Conservation (phyloP, 345 rosid genomes). For the Atalantia buxifolia region DNA sequence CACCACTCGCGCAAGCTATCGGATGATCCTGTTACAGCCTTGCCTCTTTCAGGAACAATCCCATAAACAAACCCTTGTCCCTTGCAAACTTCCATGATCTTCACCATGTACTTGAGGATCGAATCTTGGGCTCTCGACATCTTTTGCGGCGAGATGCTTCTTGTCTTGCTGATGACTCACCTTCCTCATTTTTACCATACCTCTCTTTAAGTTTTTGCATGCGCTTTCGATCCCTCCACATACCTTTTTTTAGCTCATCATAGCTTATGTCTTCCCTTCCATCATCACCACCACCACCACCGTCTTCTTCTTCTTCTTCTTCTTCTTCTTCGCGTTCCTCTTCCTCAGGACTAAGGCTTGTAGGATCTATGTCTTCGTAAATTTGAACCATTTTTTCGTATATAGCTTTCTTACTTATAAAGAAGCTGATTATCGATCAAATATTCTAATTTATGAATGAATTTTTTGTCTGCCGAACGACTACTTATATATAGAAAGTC, state of each 20-base stretch:
- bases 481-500: background rate
- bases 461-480: background rate
- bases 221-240: constrained; percentile 50
- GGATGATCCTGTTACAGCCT: constrained; percentile 67
- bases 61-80: constrained; percentile 68
- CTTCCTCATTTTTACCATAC: constrained; percentile 2
- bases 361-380: background rate
- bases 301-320: background rate
- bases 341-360: background rate
- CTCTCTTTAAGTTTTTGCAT: constrained; percentile 45
- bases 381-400: background rate
- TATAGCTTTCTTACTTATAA: background rate
- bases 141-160: constrained; percentile 48
- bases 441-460: too few relatives aligned
- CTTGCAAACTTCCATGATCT: constrained; percentile 73
- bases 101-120: constrained; percentile 66
- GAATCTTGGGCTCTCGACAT: constrained; percentile 64
- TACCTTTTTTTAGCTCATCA: constrained; percentile 59
- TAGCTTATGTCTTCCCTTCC: constrained; percentile 34
- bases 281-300: background rate
- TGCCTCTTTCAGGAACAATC: constrained; percentile 67
- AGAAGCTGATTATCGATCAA: background rate
- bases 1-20: constrained; percentile 68
- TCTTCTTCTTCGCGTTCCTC: background rate
- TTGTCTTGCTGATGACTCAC: constrained; percentile 5